Conservation (phyloP, 148 eudicot species). For the Vaccinium myrtillus region DNA sequence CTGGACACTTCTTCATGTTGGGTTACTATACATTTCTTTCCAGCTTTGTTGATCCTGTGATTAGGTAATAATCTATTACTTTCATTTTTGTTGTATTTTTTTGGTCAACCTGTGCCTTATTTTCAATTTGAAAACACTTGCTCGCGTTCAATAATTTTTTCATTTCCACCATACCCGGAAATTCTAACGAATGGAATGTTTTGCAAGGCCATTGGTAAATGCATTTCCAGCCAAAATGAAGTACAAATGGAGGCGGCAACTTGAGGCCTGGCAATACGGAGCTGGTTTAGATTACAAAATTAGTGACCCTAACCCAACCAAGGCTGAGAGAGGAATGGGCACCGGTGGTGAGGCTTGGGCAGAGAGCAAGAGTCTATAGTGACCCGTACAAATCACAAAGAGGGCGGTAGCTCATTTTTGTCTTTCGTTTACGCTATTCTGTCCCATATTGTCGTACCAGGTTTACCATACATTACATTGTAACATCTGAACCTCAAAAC, state of each 20-base stretch:
- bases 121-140: neutral
- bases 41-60: slow-evolving; percentile 57
- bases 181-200: slow-evolving; percentile 1
- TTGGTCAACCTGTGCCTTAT: neutral
- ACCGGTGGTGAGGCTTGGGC: neutral
- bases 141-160: neutral
- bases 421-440: neutral
- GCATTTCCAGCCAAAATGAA: slow-evolving; percentile 55
- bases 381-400: neutral
- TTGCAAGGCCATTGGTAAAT: slow-evolving; percentile 56
- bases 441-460: neutral
- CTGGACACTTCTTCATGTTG: slow-evolving; percentile 82
- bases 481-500: slow-evolving; percentile 3
- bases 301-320: slow-evolving; percentile 3
- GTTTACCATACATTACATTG: neutral
- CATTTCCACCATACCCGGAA: neutral
- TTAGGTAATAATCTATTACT: slow-evolving; percentile 48
- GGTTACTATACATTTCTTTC: slow-evolving; percentile 88
- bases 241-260: slow-evolving; percentile 72
- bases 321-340: neutral
- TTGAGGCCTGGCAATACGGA: slow-evolving; percentile 94
- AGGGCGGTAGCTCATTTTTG: neutral
- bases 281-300: slow-evolving; percentile 80
- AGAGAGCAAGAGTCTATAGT: slow-evolving; percentile 2
- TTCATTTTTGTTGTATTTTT: neutral